A percentile compares a stretch with the other conserved stretches of the same genome.
Conservation (phyloP, 2,329 filamentous ascomycete species). For the Fusarium aywerte region DNA sequence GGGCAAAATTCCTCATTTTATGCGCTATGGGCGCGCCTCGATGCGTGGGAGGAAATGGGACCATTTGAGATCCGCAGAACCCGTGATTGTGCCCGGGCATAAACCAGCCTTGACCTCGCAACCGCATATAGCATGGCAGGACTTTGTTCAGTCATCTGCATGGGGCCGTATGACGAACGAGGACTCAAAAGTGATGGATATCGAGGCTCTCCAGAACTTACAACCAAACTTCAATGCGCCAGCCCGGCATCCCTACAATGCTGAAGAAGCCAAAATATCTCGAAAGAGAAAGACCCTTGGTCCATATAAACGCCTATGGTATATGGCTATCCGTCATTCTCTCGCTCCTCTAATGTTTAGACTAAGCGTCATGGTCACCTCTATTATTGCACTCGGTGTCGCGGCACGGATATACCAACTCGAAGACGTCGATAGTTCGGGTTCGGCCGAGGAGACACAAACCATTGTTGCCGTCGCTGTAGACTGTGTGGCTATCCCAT, state of each 20-base stretch:
- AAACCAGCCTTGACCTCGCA: constrained; percentile 52
- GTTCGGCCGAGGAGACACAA: constrained; percentile 72
- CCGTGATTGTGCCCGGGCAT: constrained; percentile 66
- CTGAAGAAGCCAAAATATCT: constrained; percentile 45
- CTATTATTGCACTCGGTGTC: constrained; percentile 81
- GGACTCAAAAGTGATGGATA: constrained; percentile 60
- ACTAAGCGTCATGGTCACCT: constrained; percentile 83
- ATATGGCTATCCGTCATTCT: constrained; percentile 79
- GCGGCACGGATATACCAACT: constrained; percentile 78
- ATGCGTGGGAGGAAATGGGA: constrained; percentile 66
- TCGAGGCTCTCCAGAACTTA: constrained; percentile 57
- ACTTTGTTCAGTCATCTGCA: constrained; percentile 64
- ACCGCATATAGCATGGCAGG: constrained; percentile 60
- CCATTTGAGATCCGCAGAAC: constrained; percentile 67
- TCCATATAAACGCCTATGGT: constrained; percentile 69
- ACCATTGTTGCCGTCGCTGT: constrained; percentile 90
- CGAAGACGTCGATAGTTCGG: constrained; percentile 58
- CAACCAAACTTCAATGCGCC: constrained; percentile 60
- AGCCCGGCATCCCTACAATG: constrained; percentile 49
- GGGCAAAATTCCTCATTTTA: constrained; percentile 58
- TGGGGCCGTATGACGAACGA: constrained; percentile 62
- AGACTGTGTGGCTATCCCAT: constrained; percentile 87
- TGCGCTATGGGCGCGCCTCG: constrained; percentile 60
- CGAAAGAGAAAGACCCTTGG: constrained; percentile 47
- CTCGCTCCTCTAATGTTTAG: constrained; percentile 88